Evolutionary conservation across 768 basidiomycete species (phyloP).

Genomic region (Porpolomopsis calyptriformis): DNA sequence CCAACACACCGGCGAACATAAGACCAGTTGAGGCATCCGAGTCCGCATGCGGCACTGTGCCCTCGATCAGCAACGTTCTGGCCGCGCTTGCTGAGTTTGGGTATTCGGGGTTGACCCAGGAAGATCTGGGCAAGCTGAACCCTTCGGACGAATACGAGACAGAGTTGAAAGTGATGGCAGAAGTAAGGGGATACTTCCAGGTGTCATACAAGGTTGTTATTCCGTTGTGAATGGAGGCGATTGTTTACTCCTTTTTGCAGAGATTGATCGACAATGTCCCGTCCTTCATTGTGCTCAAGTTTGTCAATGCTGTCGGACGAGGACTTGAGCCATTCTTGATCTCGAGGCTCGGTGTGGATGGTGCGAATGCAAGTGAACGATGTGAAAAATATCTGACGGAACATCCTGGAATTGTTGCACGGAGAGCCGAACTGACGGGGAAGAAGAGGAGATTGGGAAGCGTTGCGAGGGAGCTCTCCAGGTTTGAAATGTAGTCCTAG

Average conservation of each 20-base stretch:
- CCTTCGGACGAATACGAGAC: slow-evolving; percentile 28
- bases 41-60: slow-evolving; percentile 11
- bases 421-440: slow-evolving; percentile 24
- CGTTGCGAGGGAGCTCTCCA: slow-evolving; percentile 27
- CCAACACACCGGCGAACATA: background rate
- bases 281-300: slow-evolving; percentile 20
- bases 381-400: slow-evolving; percentile 36
- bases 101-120: slow-evolving; percentile 17
- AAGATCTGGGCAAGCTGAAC: slow-evolving; percentile 24
- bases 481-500: slow-evolving; percentile 16
- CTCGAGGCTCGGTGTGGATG: slow-evolving; percentile 27
- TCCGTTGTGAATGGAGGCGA: too few species aligned
- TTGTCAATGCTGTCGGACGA: slow-evolving; percentile 23
- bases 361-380: slow-evolving; percentile 22
- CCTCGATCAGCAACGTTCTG: slow-evolving; percentile 19
- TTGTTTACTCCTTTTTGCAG: slow-evolving; percentile 15
- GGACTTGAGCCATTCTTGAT: slow-evolving; percentile 25
- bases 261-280: slow-evolving; percentile 38
- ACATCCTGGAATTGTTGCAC: slow-evolving; percentile 27
- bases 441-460: slow-evolving; percentile 27
- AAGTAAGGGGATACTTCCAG: slow-evolving; percentile 37
- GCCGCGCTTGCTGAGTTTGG: slow-evolving; percentile 20
- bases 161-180: slow-evolving; percentile 33
- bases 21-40: background rate
- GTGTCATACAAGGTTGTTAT: slow-evolving; percentile 35